These are phyloP conservation scores for Kwoniella sp. DNA, from an alignment of 768 basidiomycete species.

Conservation along the genomic window DNA sequence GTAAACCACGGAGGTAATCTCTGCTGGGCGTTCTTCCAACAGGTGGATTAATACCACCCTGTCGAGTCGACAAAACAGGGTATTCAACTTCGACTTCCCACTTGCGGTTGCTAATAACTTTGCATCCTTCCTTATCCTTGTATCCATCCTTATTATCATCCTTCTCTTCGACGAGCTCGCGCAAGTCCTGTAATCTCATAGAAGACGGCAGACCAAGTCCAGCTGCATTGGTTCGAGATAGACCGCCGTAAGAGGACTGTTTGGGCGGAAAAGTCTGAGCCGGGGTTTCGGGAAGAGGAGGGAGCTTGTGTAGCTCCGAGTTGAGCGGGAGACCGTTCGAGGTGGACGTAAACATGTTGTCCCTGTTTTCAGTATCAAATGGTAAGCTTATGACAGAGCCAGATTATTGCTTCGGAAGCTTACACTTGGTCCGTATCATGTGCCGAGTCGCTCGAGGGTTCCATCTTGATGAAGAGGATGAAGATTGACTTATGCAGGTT, in stretches of 20 bases:
- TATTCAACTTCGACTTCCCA: conserved; percentile 26
- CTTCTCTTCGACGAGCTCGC: not conserved
- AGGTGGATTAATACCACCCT: conserved; percentile 24
- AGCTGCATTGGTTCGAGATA: not conserved
- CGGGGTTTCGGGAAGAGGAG: conserved; percentile 38
- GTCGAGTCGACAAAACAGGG: conserved; percentile 38
- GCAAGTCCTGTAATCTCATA: conserved; percentile 1
- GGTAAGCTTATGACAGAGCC: too few relatives aligned
- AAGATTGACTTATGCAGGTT: too few relatives aligned
- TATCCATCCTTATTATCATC: not conserved
- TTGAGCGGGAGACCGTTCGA: conserved; percentile 17
- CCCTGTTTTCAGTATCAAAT: not conserved
- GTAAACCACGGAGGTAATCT: not conserved
- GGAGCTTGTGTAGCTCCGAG: conserved; percentile 28
- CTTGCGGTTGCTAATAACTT: conserved; percentile 11
- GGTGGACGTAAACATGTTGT: conserved; percentile 10
- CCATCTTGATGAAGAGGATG: too few relatives aligned
- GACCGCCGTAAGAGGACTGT: not conserved
- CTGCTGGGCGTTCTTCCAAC: conserved; percentile 3
- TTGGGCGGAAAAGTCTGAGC: not conserved
- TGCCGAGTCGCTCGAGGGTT: too few relatives aligned
- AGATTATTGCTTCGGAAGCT: too few relatives aligned
- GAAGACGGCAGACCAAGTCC: not conserved
- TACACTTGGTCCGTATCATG: too few relatives aligned
- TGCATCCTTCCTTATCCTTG: conserved; percentile 1